Conservation (phyloP, 805 yeast genomes). For the Nakazawaea laoshanensis region DNA sequence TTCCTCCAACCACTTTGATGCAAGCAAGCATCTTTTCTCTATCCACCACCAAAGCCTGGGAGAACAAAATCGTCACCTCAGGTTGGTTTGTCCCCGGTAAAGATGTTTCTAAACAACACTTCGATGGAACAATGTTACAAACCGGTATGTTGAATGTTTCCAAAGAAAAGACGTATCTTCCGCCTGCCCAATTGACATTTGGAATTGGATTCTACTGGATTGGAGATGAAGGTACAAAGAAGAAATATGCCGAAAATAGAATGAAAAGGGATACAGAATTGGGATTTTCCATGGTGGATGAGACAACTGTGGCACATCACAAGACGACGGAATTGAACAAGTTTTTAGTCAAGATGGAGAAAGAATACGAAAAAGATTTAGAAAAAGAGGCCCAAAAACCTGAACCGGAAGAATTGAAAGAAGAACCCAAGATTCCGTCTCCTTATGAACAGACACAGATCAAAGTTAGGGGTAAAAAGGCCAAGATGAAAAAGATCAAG, state of each 20-base stretch:
- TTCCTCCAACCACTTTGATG: conserved; percentile 80
- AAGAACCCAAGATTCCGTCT: conserved; percentile 7
- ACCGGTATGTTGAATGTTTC: conserved; percentile 53
- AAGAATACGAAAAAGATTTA: conserved; percentile 6
- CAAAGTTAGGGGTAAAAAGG: conserved; percentile 74
- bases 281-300: conserved; percentile 20
- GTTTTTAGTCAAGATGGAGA: conserved; percentile 20
- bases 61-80: conserved; percentile 67
- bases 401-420: conserved; percentile 6
- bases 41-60: conserved; percentile 85
- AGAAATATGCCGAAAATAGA: conserved; percentile 21
- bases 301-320: conserved; percentile 15
- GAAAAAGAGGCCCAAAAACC: conserved; percentile 1
- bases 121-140: conserved; percentile 44
- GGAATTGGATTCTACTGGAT: conserved; percentile 82
- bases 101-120: conserved; percentile 64
- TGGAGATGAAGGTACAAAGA: conserved; percentile 44
- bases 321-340: conserved; percentile 21
- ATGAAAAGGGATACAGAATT: conserved; percentile 19
- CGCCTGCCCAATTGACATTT: conserved; percentile 80
- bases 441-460: conserved; percentile 21
- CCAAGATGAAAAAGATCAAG: conserved; percentile 74
- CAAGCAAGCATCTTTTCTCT: conserved; percentile 89
- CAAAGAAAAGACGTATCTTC: conserved; percentile 49
- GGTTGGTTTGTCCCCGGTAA: conserved; percentile 78